phyloP scores from a whole-genome alignment of 805 yeast species.

The Pichia occidentalis region DNA sequence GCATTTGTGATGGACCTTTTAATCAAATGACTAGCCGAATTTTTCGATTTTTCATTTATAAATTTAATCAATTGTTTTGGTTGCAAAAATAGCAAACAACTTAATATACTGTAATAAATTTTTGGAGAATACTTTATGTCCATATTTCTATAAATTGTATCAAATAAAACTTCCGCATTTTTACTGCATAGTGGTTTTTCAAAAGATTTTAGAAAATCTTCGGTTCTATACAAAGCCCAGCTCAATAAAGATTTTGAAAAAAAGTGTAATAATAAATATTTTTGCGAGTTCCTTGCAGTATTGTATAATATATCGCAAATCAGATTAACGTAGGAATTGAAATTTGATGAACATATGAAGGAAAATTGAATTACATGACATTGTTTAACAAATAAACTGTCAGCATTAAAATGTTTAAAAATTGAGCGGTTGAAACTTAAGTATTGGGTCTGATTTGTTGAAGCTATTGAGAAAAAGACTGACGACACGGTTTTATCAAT shows the following conservation, averaged over 20 bases:
- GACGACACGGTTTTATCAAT: conserved; percentile 36
- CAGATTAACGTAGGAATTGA: conserved; percentile 35
- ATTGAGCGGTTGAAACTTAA: conserved; percentile 30
- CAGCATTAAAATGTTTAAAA: conserved; percentile 27
- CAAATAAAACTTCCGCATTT: conserved; percentile 33
- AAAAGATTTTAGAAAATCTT: conserved; percentile 33
- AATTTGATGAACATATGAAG: conserved; percentile 33
- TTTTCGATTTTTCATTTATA: conserved; percentile 18
- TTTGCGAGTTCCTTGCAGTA: conserved; percentile 39
- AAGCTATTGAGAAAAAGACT: conserved; percentile 41
- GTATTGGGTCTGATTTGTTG: conserved; percentile 42
- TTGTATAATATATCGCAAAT: conserved; percentile 32
- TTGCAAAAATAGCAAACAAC: conserved; percentile 29
- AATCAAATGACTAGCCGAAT: conserved; percentile 19
- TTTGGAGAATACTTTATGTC: conserved; percentile 27
- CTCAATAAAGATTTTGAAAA: conserved; percentile 39
- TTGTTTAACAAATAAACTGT: conserved; percentile 34
- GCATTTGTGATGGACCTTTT: conserved; percentile 22
- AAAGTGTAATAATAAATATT: conserved; percentile 38
- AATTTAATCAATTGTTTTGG: conserved; percentile 29
- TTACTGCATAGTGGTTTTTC: conserved; percentile 12
- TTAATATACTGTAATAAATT: conserved; percentile 29
- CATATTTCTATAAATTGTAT: conserved; percentile 25
- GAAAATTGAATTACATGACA: conserved; percentile 41
- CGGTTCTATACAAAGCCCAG: conserved; percentile 47